These are phyloP conservation scores for Triticum urartu DNA, from an alignment of 176 grass and related monocot species.

Conservation along the genomic window DNA sequence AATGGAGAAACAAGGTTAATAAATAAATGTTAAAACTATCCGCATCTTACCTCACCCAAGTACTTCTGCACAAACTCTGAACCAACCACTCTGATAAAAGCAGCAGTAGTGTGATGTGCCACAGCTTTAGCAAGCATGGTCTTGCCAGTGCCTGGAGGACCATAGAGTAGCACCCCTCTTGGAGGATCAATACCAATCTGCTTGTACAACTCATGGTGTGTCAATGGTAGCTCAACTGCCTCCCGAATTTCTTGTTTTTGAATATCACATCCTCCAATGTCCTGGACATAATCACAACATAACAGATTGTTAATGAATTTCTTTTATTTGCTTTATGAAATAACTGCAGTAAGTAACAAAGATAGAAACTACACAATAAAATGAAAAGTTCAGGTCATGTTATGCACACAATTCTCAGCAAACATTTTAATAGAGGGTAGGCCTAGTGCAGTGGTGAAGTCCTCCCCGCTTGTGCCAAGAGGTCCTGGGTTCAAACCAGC, in stretches of 20 bases:
- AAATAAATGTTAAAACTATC: background rate
- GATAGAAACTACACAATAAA: background rate
- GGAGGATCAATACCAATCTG: conserved; percentile 98
- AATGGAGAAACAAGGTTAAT: background rate
- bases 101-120: conserved; percentile 87
- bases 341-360: background rate
- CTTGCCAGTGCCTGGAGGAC: conserved; percentile 90
- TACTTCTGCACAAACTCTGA: conserved; percentile 98
- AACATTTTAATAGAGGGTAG: background rate
- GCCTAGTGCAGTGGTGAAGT: too few relatives aligned
- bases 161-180: conserved; percentile 91
- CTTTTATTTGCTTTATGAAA: background rate
- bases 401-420: background rate
- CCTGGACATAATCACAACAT: conserved; percentile 50
- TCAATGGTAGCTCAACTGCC: conserved; percentile 83
- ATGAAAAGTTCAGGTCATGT: background rate
- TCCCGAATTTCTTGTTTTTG: conserved; percentile 98
- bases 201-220: conserved; percentile 74
- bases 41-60: conserved; percentile 74
- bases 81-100: conserved; percentile 97
- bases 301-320: background rate
- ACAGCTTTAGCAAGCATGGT: conserved; percentile 98
- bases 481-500: too few relatives aligned
- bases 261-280: conserved; percentile 98
- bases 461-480: too few relatives aligned